Base-by-base conservation (phyloP, 2,329 filamentous ascomycete genomes). In the Xenosphaeropsis pyriputrescens region DNA sequence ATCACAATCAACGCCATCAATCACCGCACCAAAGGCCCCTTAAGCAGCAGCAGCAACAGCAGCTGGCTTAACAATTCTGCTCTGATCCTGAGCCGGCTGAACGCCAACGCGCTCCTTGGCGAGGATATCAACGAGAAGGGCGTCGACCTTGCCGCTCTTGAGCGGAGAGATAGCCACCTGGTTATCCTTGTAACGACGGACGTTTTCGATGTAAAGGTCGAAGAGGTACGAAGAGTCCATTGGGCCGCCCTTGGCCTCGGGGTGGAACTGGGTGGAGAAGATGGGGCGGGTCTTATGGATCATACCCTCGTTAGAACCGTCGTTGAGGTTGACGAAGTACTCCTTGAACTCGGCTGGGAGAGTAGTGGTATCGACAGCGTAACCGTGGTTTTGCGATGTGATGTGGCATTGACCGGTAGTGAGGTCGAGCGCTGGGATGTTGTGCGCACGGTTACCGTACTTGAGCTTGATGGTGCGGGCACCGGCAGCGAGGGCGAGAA, bases 231-330 rank as follows among this genome's bases (percentile, higher is more conserved):
- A 79, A 46, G 85, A 93, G 67, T 98, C 91, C 63, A 94, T 82
- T 39, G 91, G 91, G 39, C 91, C 91, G 43, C 91, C 91, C 70
- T 94, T 94, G 49, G 91, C 91, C 65, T 98, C 91, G 13, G 91
- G 91, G 58, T 98, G 91, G 77, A 98, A 98, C 63, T 98, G 91
- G 17, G 88, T 94, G 46, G 84, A 89, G 72, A 98, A 96, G 58
- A 98, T 98, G 45, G 91, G 91, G 29, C 89, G 84, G 41, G 83
- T 82, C 64, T 82, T 86, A 72, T 98, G 91, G 58, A 95, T 86
- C 76, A 98, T 85, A 65, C 76, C 89, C 68, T 98, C 91, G 61
- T 98, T 98, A 61, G 82, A 89, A 44, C 86, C 85, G 56, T 98
- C 91, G 62, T 96, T 98, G 48, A 96, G 70, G 70, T 98, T 96